Evolutionary conservation across 305 asterid genomes (phyloP).

Genomic region (Ajuga reptans): DNA sequence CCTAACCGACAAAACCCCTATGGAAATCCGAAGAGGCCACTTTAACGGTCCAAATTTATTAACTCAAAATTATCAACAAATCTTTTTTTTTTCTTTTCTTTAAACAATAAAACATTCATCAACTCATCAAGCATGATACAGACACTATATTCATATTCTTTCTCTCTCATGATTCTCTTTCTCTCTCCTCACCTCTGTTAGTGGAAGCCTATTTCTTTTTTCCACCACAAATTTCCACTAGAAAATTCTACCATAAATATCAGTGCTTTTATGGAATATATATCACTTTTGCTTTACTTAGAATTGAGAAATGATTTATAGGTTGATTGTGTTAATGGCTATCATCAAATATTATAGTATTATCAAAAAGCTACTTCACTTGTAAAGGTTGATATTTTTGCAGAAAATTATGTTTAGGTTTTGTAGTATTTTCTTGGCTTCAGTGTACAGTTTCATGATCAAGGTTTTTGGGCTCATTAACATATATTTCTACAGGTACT

Average conservation of each 20-base stretch:
- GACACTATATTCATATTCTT: slow-evolving; percentile 14
- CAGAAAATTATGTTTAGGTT: slow-evolving; percentile 28
- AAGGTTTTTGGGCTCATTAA: slow-evolving; percentile 29
- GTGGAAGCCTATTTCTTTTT: slow-evolving; percentile 2
- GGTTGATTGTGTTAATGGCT: slow-evolving; percentile 34
- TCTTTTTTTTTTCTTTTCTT: too few species aligned
- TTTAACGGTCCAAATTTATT: slow-evolving; percentile 20
- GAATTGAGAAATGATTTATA: slow-evolving; percentile 24
- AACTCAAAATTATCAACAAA: not conserved
- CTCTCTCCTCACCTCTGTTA: not conserved
- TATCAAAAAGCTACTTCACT: slow-evolving; percentile 29
- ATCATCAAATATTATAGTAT: slow-evolving; percentile 11
- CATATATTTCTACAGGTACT: slow-evolving; percentile 39
- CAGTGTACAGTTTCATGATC: slow-evolving; percentile 30
- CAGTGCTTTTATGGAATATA: slow-evolving; percentile 7
- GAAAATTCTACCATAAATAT: slow-evolving; percentile 14
- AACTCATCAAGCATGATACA: not conserved
- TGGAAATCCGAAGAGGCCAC: slow-evolving; percentile 7
- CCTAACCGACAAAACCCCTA: slow-evolving; percentile 33
- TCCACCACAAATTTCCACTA: slow-evolving; percentile 40
- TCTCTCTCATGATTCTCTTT: slow-evolving; percentile 17
- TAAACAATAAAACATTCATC: not conserved
- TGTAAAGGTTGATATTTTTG: slow-evolving; percentile 25
- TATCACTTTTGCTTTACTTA: slow-evolving; percentile 32
- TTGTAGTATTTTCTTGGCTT: slow-evolving; percentile 26